Base-by-base conservation (phyloP, 208 protist genomes). In the Leishmania turanica region DNA sequence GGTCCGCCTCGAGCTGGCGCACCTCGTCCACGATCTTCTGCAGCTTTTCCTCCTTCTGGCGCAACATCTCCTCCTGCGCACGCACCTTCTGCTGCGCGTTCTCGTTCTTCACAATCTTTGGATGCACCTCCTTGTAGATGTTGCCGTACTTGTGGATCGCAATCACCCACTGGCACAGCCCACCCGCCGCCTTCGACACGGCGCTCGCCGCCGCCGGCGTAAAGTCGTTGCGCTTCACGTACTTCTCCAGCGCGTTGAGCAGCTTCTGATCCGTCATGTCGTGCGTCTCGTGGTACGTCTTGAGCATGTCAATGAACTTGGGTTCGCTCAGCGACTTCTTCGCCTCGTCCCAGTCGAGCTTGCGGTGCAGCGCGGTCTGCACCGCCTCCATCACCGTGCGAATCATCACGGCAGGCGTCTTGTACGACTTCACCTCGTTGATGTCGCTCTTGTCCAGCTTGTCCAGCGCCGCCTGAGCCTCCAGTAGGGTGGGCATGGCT, bases 341-440 rank as follows among this genome's bases (percentile, higher is more conserved):
- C 68, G 98, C 98, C 87, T 98, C 97, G 60, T 98, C 96, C 98
- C 98, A 99, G 85, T 96, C 91, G 0, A 99, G 84, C 75, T 93
- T 93, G 69, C 98, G 96, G 45, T 96, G 88, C 21, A 99, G 85
- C 19, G 99, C 90, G 40, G 96, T 98, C 93, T 99, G 99, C 51
- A 99, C 96, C 13, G 98, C 98, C 79, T 97, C 92, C 93, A 99
- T 98, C 80, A 99, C 98, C 37, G 93, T 97, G n/a, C 96, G 87
- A 68, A 99, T 98, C 89, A 97, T 93, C 62, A 84, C 86, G 27
- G 98, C 97, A 21, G 98, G 99, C 37, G 97, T 99, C 73, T 96
- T 97, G 89, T 99, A 99, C 62, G 94, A 97, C 89, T 99, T 98
- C 53, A 99, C 92, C 90, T 99, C 99, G 80, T 98, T 97, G 84